Conservation (phyloP, 2,329 filamentous ascomycete species). For the Phyllosticta paracitricarpa region DNA sequence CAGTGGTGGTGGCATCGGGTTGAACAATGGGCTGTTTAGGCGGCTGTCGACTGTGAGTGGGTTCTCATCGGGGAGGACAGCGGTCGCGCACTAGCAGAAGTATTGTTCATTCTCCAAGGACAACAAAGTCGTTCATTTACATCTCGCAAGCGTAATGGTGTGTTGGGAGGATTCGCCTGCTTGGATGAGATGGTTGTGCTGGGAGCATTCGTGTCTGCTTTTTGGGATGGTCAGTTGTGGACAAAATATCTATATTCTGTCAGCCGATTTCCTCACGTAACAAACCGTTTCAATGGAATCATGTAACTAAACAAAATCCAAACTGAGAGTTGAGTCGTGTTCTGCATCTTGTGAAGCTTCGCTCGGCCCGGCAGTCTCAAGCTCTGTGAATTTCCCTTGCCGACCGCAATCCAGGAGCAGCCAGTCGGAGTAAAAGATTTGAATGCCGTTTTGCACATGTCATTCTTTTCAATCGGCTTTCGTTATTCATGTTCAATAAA, state of each 20-base stretch:
- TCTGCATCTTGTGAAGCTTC: no score
- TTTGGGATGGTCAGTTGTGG: background rate
- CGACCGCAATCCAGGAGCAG: no score
- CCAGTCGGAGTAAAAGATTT: no score
- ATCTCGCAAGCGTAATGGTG: background rate
- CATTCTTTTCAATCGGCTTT: no score
- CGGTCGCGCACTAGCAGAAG: background rate
- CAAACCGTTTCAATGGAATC: background rate
- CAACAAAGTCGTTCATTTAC: background rate
- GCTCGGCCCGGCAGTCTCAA: no score
- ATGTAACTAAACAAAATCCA: background rate
- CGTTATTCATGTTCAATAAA: no score
- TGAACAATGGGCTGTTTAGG: conserved; percentile 6
- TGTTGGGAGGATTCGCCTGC: background rate
- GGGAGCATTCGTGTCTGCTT: background rate
- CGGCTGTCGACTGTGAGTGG: background rate
- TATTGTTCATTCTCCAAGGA: background rate
- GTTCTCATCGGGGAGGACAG: background rate
- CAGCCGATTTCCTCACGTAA: background rate
- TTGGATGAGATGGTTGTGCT: background rate
- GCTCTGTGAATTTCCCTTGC: no score
- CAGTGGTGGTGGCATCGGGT: background rate
- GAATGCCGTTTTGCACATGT: no score
- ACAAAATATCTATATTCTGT: background rate
- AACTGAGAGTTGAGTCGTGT: no score